Evolutionary conservation across 1,284 basidiomycete species (phyloP).

Genomic region (Puccinia hordei): DNA sequence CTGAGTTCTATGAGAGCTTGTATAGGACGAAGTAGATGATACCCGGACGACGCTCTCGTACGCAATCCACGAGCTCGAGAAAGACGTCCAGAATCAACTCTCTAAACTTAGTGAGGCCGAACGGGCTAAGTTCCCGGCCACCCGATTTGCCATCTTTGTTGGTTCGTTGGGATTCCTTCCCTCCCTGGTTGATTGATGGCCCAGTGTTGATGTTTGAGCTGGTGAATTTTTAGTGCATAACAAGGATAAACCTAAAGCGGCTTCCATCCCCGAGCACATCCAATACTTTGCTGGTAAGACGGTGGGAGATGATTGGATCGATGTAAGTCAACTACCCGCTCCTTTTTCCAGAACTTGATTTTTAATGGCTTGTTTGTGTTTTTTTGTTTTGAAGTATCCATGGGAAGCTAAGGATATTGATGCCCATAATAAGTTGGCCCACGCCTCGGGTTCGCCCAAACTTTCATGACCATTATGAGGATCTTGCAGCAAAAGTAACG

Average conservation of each 20-base stretch:
- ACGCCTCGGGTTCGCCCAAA: background rate
- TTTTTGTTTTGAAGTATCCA: constrained; percentile 32
- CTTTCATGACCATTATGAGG: background rate
- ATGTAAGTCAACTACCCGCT: background rate
- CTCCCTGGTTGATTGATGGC: background rate
- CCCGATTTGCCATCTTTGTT: constrained; percentile 85
- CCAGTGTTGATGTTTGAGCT: background rate
- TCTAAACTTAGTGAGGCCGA: constrained; percentile 64
- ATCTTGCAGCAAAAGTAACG: background rate
- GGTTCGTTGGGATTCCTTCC: constrained; percentile 53
- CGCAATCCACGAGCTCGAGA: constrained; percentile 79
- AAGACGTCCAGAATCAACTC: constrained; percentile 70
- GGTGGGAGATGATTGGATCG: constrained; percentile 46
- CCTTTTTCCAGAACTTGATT: too few species aligned
- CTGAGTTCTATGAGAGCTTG: background rate
- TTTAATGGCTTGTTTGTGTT: too few species aligned
- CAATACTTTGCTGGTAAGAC: constrained; percentile 63
- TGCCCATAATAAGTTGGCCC: constrained; percentile 40
- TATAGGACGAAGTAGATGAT: constrained; percentile 89
- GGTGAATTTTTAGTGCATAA: constrained; percentile 70
- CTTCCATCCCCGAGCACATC: constrained; percentile 68
- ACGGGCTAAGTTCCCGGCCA: constrained; percentile 59
- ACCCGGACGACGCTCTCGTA: constrained; percentile 76
- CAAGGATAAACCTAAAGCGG: constrained; percentile 82
- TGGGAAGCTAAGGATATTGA: constrained; percentile 51